These are phyloP conservation scores for Amylocystis lapponica DNA, from an alignment of 768 basidiomycete species.

Conservation along the genomic window DNA sequence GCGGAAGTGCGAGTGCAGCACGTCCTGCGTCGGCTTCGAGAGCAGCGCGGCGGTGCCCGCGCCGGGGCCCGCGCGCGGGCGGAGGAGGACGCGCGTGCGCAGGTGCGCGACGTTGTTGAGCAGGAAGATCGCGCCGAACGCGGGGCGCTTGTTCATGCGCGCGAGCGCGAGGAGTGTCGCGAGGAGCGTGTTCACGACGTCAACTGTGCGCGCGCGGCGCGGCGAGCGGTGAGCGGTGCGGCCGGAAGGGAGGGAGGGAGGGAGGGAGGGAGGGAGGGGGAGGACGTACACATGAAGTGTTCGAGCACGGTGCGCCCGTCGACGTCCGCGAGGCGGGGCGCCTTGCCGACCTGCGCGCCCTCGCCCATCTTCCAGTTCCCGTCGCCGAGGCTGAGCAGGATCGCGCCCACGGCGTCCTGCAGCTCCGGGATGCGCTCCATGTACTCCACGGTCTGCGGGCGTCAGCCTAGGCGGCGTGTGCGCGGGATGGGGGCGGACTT, in stretches of 20 bases:
- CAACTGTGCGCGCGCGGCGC: slow-evolving; percentile 38
- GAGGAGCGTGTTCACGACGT: slow-evolving; percentile 65
- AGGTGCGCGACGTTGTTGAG: slow-evolving; percentile 77
- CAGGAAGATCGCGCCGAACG: slow-evolving; percentile 70
- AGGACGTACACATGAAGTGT: slow-evolving; percentile 63
- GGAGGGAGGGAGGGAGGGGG: background rate
- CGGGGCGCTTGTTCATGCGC: slow-evolving; percentile 50
- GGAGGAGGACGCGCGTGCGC: slow-evolving; percentile 49
- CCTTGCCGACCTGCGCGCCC: slow-evolving; percentile 58
- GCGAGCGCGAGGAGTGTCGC: slow-evolving; percentile 59
- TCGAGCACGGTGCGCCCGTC: slow-evolving; percentile 61
- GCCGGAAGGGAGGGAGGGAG: no score
- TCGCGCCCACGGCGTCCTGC: slow-evolving; percentile 57
- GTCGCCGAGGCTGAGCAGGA: slow-evolving; percentile 68
- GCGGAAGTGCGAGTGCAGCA: slow-evolving; percentile 64
- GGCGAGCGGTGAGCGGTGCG: background rate
- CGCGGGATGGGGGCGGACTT: slow-evolving; percentile 15
- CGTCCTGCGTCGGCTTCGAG: slow-evolving; percentile 55
- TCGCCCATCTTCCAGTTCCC: slow-evolving; percentile 94
- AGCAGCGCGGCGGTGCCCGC: slow-evolving; percentile 45
- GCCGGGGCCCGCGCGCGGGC: slow-evolving; percentile 35
- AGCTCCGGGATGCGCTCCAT: slow-evolving; percentile 68
- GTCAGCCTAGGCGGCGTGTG: background rate
- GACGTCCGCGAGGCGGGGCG: slow-evolving; percentile 39
- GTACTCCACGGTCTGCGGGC: slow-evolving; percentile 58